Percentiles rank a stretch among this genome's conserved stretches.
Evolutionary conservation across 164 flowering plant genomes (phyloP).

Genomic region (Vitis cinerea): DNA sequence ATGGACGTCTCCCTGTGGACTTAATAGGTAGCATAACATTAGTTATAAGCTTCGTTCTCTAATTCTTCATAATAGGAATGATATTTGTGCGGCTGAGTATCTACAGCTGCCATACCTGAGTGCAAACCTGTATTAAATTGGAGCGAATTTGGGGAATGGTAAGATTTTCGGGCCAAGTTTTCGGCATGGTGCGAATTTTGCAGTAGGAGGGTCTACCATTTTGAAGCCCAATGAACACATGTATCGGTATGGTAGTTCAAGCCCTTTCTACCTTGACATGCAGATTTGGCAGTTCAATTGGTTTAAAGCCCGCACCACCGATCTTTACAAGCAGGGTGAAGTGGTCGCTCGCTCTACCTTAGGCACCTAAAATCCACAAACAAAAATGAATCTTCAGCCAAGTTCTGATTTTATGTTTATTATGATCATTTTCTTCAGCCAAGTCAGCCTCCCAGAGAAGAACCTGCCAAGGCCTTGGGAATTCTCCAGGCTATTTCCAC

Average conservation of each 20-base stretch:
- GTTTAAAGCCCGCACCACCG: slow-evolving; percentile 29
- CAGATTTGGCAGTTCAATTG: slow-evolving; percentile 41
- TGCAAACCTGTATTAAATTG: slow-evolving; percentile 45
- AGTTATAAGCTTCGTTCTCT: background rate
- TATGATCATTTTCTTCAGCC: slow-evolving; percentile 18
- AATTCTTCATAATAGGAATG: too few relatives aligned
- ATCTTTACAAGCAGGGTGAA: slow-evolving; percentile 28
- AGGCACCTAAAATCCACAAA: background rate
- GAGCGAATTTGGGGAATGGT: slow-evolving; percentile 3
- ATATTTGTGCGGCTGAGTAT: slow-evolving; percentile 29
- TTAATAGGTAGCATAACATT: slow-evolving; percentile 43
- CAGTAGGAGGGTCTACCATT: slow-evolving; percentile 50
- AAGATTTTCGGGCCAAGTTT: slow-evolving; percentile 10
- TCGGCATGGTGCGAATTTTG: slow-evolving; percentile 53
- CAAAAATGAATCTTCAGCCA: background rate
- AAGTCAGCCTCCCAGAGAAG: slow-evolving; percentile 15
- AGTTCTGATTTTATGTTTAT: background rate
- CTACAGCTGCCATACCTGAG: slow-evolving; percentile 39
- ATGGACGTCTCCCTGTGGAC: slow-evolving; percentile 65
- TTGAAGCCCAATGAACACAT: slow-evolving; percentile 31
- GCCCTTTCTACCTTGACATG: slow-evolving; percentile 47
- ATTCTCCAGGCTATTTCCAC: slow-evolving; percentile 61
- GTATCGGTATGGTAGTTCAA: slow-evolving; percentile 27
- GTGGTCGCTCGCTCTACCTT: background rate
- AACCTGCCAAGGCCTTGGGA: slow-evolving; percentile 49